These are phyloP conservation scores for Haematococcus sp. DNA, from an alignment of 139 green algal genomes.

Conservation along the genomic window DNA sequence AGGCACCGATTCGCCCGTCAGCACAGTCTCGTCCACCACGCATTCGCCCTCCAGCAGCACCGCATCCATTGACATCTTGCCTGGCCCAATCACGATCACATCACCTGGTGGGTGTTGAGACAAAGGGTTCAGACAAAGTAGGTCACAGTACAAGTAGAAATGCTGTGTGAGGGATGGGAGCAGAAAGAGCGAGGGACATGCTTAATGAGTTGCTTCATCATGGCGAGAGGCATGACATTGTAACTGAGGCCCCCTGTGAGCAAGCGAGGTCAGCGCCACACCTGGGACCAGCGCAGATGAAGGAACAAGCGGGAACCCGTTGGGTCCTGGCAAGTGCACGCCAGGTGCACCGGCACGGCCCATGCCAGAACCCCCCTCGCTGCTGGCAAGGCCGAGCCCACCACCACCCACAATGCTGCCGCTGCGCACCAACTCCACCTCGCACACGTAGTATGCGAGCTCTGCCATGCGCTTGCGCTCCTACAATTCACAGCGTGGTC, in stretches of 20 bases:
- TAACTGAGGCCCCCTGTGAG: too few species aligned
- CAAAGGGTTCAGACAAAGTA: too few species aligned
- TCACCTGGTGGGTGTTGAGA: too few species aligned
- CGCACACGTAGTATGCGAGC: conserved; percentile 11
- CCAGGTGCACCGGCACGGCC: too few species aligned
- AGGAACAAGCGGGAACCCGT: not conserved
- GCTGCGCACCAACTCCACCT: not conserved
- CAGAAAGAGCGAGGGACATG: too few species aligned
- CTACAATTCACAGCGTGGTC: not conserved
- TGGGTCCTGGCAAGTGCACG: not conserved
- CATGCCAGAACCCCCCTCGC: too few species aligned
- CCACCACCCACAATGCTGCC: not conserved
- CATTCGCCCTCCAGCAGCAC: conserved; percentile 39
- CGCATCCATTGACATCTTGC: conserved; percentile 36
- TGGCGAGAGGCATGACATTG: too few species aligned
- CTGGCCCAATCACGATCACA: conserved; percentile 32
- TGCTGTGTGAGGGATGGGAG: not conserved
- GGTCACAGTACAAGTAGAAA: too few species aligned
- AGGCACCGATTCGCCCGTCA: conserved; percentile 39
- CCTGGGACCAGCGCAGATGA: not conserved
- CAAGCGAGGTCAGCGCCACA: not conserved
- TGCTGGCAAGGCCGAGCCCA: too few species aligned
- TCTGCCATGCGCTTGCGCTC: conserved; percentile 18
- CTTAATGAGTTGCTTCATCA: too few species aligned
- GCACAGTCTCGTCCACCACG: conserved; percentile 41